phyloP scores from a whole-genome alignment of 768 basidiomycete genomes.

The Phanerodontia chrysosporium region DNA sequence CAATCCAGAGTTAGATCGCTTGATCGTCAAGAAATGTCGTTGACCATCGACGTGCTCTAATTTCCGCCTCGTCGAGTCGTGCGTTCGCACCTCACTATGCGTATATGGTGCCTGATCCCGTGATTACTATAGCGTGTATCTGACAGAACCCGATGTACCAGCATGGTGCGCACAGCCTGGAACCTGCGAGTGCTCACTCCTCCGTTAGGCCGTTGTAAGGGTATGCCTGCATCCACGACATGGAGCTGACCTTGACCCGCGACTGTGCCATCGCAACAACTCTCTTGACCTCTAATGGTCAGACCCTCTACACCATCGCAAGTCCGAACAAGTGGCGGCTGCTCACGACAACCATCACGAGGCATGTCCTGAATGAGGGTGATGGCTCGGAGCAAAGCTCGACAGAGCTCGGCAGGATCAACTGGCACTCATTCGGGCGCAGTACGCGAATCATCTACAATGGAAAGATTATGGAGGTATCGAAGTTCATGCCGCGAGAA shows the following conservation, averaged over 20 bases:
- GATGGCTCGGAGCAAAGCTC: not conserved
- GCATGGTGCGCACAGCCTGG: not conserved
- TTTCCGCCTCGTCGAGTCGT: too few relatives aligned
- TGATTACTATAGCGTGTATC: not conserved
- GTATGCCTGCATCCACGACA: not conserved
- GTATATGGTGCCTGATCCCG: not conserved
- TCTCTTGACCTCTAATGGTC: not conserved
- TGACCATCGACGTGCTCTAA: too few relatives aligned
- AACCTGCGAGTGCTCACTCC: not conserved
- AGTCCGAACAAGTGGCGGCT: not conserved
- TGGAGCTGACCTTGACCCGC: not conserved
- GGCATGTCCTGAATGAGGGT: not conserved
- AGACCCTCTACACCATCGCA: not conserved
- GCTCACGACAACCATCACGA: not conserved
- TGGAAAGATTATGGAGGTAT: not conserved
- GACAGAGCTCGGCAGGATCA: constrained; percentile 5
- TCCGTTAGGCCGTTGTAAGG: too few relatives aligned
- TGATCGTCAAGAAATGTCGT: too few relatives aligned
- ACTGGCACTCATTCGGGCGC: constrained; percentile 2
- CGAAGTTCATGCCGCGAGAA: not conserved
- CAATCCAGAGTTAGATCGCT: too few relatives aligned
- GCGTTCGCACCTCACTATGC: too few relatives aligned
- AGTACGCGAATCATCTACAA: constrained; percentile 7
- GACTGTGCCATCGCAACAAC: not conserved
- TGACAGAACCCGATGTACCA: not conserved